Conservation (phyloP, 352 stramenopile species). For the Phytophthora cajani region DNA sequence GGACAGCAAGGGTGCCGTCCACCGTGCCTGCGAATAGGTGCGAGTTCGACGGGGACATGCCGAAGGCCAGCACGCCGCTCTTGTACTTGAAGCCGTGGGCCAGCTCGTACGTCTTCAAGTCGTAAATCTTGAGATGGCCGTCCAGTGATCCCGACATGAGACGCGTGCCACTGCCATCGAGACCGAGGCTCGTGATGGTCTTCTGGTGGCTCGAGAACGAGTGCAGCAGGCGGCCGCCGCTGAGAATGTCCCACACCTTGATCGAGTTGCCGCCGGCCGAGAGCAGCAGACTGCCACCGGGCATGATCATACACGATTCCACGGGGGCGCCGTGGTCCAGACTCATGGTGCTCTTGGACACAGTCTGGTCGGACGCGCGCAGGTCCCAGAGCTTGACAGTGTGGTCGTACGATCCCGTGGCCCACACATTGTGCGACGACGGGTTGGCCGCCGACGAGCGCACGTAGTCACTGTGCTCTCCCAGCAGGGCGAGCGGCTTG, state of each 20-base stretch:
- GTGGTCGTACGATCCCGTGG: slow-evolving; percentile 93
- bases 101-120: slow-evolving; percentile 92
- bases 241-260: slow-evolving; percentile 94
- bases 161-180: slow-evolving; percentile 88
- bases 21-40: slow-evolving; percentile 82
- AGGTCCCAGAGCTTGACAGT: slow-evolving; percentile 94
- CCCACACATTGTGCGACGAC: slow-evolving; percentile 82
- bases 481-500: slow-evolving; percentile 74
- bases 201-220: slow-evolving; percentile 94
- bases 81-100: slow-evolving; percentile 90
- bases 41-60: slow-evolving; percentile 85
- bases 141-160: slow-evolving; percentile 92
- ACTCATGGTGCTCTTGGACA: slow-evolving; percentile 60
- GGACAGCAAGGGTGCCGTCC: slow-evolving; percentile 85
- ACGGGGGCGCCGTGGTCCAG: slow-evolving; percentile 91
- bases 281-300: slow-evolving; percentile 81
- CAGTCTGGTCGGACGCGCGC: slow-evolving; percentile 70
- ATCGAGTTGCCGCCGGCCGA: slow-evolving; percentile 90
- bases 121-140: slow-evolving; percentile 94
- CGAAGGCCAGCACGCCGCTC: slow-evolving; percentile 81
- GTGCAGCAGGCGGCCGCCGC: slow-evolving; percentile 84
- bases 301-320: slow-evolving; percentile 88
- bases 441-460: slow-evolving; percentile 75
- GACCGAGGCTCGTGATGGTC: slow-evolving; percentile 91
- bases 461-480: slow-evolving; percentile 91